These are phyloP conservation scores for Plasmodium inui DNA, from an alignment of 169 alveolate genomes.

Conservation along the genomic window DNA sequence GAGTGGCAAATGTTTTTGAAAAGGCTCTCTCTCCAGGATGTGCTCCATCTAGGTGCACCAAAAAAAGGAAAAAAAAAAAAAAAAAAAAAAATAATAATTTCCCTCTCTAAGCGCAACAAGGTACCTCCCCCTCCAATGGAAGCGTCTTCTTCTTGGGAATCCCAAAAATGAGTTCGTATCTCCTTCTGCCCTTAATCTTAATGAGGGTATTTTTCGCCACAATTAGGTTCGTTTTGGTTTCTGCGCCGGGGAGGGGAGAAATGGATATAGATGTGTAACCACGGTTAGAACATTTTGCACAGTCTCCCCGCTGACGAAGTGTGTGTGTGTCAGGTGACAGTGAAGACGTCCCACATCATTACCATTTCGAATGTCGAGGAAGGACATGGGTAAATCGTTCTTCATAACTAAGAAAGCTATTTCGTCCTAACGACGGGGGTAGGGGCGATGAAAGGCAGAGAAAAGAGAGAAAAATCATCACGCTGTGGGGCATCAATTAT, in stretches of 20 bases:
- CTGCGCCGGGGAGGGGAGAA: neutral
- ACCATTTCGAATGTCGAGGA: constrained; percentile 47
- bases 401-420: constrained; percentile 41
- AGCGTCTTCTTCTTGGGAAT: constrained; percentile 44
- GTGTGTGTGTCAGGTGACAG: neutral
- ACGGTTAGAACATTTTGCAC: neutral
- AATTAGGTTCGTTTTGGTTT: constrained; percentile 9
- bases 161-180: constrained; percentile 35
- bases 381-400: constrained; percentile 52
- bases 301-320: neutral
- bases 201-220: constrained; percentile 16
- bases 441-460: neutral
- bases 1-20: neutral
- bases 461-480: neutral
- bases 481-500: neutral
- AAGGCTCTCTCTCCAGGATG: neutral
- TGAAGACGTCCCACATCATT: neutral
- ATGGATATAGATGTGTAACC: neutral
- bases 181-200: constrained; percentile 24
- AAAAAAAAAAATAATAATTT: no score
- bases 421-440: constrained; percentile 25
- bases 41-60: neutral
- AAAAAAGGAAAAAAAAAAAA: no score
- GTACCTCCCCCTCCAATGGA: constrained; percentile 9
- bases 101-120: neutral